Base-by-base conservation (phyloP, 202 grass and related monocot species). In the Hordeum pubiflorum region DNA sequence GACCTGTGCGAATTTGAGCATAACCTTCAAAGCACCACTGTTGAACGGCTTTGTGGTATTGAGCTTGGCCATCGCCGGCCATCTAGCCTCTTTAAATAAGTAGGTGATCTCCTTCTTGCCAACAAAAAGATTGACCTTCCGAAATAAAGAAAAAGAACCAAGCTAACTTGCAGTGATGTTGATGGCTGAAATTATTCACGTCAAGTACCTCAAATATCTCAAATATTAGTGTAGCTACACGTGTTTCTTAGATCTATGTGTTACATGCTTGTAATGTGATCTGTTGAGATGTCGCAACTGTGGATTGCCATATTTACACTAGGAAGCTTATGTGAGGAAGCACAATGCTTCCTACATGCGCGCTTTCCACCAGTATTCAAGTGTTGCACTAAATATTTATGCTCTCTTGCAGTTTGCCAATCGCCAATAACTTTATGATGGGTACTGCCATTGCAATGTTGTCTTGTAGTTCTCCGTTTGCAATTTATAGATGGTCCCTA, bases 221-320 rank as follows among this genome's bases (percentile, higher is more conserved):
- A 62, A 63, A 69, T 89, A 48, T 82, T 54, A 67, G 58, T 84
- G 59, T 88, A 84, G 69, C 54, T 69, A 52, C 23, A 61, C 10
- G 66, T 67, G 23, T 86, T 24, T 31, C 29, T 79, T 12, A 79
- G 32, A 43, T 67, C 50, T 69, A 23, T 33, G 66, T 23, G 31
- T 65, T 86, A n/a, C 76, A 89, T 78, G 39, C 54, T 50, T 61
- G 48, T 79, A 36, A 29, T 74, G 14, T 85, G 21, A 65, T 73
- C 22, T 17, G 21, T 44, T 77, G 5, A 58, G 57, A 65, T 81
- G 17, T 29, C 67, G 73, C 65, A 72, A 77, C 56, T 76, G 12
- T 85, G 48, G 12, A 64, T 60, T 85, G 72, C 37, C 52, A 22
- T 5, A 57, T 71, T 50, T 81, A 32, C 18, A 58, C 4, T 40